A percentile compares a stretch with the other conserved stretches of the same genome.
Conservation (phyloP, 805 yeast species). For the Yarrowia keelungensis region DNA sequence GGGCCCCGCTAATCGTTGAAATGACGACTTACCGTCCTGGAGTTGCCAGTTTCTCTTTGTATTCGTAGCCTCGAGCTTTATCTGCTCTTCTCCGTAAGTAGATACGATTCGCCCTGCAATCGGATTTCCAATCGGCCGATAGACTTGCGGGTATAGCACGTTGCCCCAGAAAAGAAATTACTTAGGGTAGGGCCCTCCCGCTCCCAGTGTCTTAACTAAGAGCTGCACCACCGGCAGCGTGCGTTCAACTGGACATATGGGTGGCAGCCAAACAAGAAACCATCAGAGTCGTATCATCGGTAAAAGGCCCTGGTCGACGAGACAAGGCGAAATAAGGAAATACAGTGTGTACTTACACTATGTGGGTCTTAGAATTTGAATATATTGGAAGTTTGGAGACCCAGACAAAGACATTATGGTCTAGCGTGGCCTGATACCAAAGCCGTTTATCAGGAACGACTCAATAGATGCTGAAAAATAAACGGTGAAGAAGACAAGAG, state of each 20-base stretch:
- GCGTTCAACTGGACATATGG: background rate
- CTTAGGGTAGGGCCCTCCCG: background rate
- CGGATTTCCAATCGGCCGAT: background rate
- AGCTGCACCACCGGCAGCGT: background rate
- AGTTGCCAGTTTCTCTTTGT: too few relatives aligned
- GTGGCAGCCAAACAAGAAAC: constrained; percentile 5
- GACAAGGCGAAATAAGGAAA: constrained; percentile 4
- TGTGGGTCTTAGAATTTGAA: constrained; percentile 3
- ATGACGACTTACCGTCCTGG: background rate
- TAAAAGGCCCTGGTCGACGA: background rate
- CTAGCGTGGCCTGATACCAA: background rate
- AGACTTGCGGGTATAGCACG: background rate
- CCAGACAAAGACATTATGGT: background rate
- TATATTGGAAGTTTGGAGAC: background rate
- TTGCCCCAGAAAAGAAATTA: background rate
- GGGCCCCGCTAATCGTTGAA: constrained; percentile 17
- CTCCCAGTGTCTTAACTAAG: background rate
- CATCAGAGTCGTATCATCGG: constrained; percentile 4
- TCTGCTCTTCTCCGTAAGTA: background rate
- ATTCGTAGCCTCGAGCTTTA: background rate
- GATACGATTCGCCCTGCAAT: constrained; percentile 7
- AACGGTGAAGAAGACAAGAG: too few relatives aligned
- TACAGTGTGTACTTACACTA: background rate
- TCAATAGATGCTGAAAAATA: too few relatives aligned
- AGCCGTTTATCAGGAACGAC: background rate